Evolutionary conservation across 371 early-diverging fungal genomes (phyloP), one percentile per base, ranked within the genome.

Genomic region (Saksenaea vasiformis): DNA sequence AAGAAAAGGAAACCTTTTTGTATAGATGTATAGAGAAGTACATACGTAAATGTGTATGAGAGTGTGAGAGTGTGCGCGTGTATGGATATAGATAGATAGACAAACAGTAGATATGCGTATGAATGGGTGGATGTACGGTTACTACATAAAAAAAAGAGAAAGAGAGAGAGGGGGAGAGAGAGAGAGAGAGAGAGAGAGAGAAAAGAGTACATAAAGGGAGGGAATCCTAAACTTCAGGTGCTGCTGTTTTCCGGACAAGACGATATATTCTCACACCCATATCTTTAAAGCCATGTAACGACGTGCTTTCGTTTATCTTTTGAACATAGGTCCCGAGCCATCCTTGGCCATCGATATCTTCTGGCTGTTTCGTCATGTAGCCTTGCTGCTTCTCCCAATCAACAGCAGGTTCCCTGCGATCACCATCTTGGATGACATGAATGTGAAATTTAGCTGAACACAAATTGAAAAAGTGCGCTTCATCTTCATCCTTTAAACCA

Each of bases 391-490:
- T 57, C 43, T 67, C 67, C 67, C 67, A 67, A 9, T 31, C 41
- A 2, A 62, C 54, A 1, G 67, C 35, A 13, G 8, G n/a, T 17
- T 8, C 14, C 17, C 17, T 17, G 17, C 43, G 5, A 13, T 17
- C n/a, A 14, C 13, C 14, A 5, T 60, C 28, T 15, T 15, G 22
- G 15, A 68, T 27, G 7, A 44, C 19, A 3, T 36, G 15, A 39
- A 70, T 62, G 41, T 67, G 59, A 37, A 78, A 72, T 37, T 60
- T 35, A 11, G 19, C 31, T 1, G 43, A 43, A 24, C 72, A 73
- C 19, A 56, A 27, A 3, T 69, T 35, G 68, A 87, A 86, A 56
- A 87, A 87, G 7, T 28, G 10, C 0, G 28, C 41, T 59, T 87
- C 88, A 31, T 76, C 79, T 7, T 61, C 65, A 0, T 53, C 60